These are phyloP conservation scores for Plectranthus barbatus DNA, from an alignment of 257 asterid species.

Conservation along the genomic window DNA sequence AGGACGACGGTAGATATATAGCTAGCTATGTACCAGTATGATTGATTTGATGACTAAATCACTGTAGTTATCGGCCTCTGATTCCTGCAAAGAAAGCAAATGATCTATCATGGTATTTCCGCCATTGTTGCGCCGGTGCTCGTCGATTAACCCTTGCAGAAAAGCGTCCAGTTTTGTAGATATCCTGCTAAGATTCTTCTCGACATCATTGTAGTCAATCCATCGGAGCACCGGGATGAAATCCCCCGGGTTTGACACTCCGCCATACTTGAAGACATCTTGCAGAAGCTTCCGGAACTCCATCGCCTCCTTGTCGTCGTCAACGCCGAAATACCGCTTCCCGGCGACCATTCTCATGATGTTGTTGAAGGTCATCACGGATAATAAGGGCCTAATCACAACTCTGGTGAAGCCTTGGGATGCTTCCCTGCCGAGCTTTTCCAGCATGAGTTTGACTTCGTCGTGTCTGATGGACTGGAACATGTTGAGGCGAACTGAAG, in stretches of 20 bases:
- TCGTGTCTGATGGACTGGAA: slow-evolving; percentile 26
- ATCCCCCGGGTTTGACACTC: slow-evolving; percentile 28
- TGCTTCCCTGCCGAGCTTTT: background rate
- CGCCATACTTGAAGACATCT: slow-evolving; percentile 21
- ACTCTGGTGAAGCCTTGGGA: slow-evolving; percentile 16
- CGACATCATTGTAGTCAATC: slow-evolving; percentile 31
- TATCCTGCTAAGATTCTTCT: slow-evolving; percentile 19
- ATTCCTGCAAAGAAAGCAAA: slow-evolving; percentile 31
- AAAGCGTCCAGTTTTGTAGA: slow-evolving; percentile 22
- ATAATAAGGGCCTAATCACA: slow-evolving; percentile 19
- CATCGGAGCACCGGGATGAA: slow-evolving; percentile 32
- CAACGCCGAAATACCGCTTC: slow-evolving; percentile 26
- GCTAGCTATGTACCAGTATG: background rate
- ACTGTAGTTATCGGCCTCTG: slow-evolving; percentile 30
- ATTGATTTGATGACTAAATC: slow-evolving; percentile 32
- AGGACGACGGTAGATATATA: no score
- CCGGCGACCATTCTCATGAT: slow-evolving; percentile 69
- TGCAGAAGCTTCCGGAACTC: background rate
- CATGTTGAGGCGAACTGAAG: slow-evolving; percentile 26
- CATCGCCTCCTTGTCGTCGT: slow-evolving; percentile 3
- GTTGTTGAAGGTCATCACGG: slow-evolving; percentile 34
- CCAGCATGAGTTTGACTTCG: slow-evolving; percentile 12
- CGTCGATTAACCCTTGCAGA: slow-evolving; percentile 26
- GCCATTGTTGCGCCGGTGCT: slow-evolving; percentile 22
- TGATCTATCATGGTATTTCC: slow-evolving; percentile 32